These are phyloP conservation scores for Staphylotrichum tortipilum DNA, from an alignment of 495 filamentous ascomycete genomes.

Conservation along the genomic window DNA sequence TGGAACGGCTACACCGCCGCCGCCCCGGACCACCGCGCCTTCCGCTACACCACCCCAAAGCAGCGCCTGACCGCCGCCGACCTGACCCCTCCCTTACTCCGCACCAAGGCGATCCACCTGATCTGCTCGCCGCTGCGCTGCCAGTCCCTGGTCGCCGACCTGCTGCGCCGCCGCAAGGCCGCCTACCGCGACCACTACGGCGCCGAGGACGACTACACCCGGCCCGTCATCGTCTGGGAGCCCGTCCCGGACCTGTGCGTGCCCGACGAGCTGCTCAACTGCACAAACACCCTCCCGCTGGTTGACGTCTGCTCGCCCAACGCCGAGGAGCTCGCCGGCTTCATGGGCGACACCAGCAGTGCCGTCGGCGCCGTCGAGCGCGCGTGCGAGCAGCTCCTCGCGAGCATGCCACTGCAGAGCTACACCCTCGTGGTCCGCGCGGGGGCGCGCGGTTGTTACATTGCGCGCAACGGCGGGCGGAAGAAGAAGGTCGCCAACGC, in stretches of 20 bases:
- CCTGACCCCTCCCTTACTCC: slow-evolving; percentile 45
- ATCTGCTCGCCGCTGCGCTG: slow-evolving; percentile 78
- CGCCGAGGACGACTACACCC: slow-evolving; percentile 13
- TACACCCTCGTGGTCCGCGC: slow-evolving; percentile 47
- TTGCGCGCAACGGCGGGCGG: slow-evolving; percentile 44
- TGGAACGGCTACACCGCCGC: slow-evolving; percentile 73
- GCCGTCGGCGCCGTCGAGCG: slow-evolving; percentile 44
- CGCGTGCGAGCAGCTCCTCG: slow-evolving; percentile 43
- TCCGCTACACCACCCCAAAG: slow-evolving; percentile 84
- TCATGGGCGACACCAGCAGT: slow-evolving; percentile 56
- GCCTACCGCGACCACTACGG: neutral
- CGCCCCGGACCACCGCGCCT: slow-evolving; percentile 49
- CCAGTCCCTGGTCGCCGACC: slow-evolving; percentile 56
- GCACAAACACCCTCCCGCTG: slow-evolving; percentile 57
- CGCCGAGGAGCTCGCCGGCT: slow-evolving; percentile 70
- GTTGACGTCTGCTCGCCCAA: slow-evolving; percentile 88
- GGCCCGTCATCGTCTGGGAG: slow-evolving; percentile 85
- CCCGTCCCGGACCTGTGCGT: slow-evolving; percentile 83
- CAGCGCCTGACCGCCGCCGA: slow-evolving; percentile 53
- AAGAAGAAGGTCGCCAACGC: slow-evolving; percentile 32
- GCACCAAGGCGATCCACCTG: slow-evolving; percentile 73
- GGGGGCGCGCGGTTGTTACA: slow-evolving; percentile 43
- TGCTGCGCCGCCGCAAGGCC: slow-evolving; percentile 39
- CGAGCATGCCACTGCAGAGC: slow-evolving; percentile 44
- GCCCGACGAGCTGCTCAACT: slow-evolving; percentile 63